Evolutionary conservation across 176 grass and related monocot species (phyloP).

Genomic region (Poa pratensis): DNA sequence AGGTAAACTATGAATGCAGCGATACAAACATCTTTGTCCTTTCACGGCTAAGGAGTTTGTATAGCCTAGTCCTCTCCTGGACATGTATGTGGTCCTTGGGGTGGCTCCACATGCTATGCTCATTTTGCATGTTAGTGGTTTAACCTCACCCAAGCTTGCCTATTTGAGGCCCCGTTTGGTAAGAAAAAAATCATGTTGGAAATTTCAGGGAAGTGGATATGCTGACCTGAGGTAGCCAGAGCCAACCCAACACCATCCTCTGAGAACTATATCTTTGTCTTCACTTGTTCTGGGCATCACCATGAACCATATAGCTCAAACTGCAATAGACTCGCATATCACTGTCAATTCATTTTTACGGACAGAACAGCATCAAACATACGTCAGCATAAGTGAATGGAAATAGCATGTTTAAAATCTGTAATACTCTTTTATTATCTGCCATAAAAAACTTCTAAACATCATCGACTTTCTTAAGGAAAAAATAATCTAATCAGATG

Average conservation of each 20-base stretch:
- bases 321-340: background rate
- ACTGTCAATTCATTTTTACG: background rate
- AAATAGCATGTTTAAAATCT: background rate
- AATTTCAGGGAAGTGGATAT: background rate
- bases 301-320: background rate
- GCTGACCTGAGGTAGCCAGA: background rate
- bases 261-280: background rate
- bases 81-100: no score
- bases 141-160: background rate
- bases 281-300: background rate
- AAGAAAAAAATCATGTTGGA: background rate
- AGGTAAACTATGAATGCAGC: no score
- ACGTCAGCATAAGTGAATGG: background rate
- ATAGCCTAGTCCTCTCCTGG: no score
- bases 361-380: background rate
- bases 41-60: no score
- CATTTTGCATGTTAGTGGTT: background rate
- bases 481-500: background rate
- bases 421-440: conserved; percentile 33
- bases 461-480: background rate
- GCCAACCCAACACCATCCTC: no score
- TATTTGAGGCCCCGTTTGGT: background rate
- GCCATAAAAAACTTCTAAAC: background rate
- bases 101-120: no score
- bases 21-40: no score